Conservation (phyloP, 2,329 filamentous ascomycete genomes). For the Cladosporium halotolerans region DNA sequence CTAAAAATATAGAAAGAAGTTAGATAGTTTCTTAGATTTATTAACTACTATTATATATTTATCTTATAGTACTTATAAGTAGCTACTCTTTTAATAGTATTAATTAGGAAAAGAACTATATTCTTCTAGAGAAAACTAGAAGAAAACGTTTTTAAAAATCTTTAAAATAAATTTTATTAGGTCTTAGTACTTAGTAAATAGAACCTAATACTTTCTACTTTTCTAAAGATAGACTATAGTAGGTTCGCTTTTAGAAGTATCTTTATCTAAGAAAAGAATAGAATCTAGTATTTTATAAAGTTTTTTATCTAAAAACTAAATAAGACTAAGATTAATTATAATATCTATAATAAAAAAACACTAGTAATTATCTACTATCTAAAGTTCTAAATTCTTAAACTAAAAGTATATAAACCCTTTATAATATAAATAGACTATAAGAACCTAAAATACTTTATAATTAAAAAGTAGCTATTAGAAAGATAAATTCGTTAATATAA, state of each 20-base stretch:
- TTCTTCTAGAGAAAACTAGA: conserved; percentile 7
- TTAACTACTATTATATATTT: conserved; percentile 24
- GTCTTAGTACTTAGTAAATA: conserved; percentile 16
- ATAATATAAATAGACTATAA: no score
- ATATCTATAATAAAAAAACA: no score
- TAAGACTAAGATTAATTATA: no score
- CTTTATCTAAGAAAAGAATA: background rate
- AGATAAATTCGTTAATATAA: no score
- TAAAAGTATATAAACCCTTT: no score
- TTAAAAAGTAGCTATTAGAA: no score
- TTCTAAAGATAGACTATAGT: conserved; percentile 16
- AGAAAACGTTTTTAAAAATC: conserved; percentile 9
- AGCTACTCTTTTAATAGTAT: conserved; percentile 9
- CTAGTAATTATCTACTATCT: no score
- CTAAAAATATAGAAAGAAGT: no score
- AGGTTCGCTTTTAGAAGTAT: conserved; percentile 11
- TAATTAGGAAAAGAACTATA: conserved; percentile 15
- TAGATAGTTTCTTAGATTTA: conserved; percentile 19
- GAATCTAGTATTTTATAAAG: no score
- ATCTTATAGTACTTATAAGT: conserved; percentile 18
- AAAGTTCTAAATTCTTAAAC: no score
- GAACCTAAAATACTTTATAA: no score
- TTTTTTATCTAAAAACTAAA: no score
- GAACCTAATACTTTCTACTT: conserved; percentile 15
- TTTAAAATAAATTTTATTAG: conserved; percentile 11